Conservation (phyloP, 1,284 basidiomycete genomes). For the Anthracocystis panici-leucophaei region DNA sequence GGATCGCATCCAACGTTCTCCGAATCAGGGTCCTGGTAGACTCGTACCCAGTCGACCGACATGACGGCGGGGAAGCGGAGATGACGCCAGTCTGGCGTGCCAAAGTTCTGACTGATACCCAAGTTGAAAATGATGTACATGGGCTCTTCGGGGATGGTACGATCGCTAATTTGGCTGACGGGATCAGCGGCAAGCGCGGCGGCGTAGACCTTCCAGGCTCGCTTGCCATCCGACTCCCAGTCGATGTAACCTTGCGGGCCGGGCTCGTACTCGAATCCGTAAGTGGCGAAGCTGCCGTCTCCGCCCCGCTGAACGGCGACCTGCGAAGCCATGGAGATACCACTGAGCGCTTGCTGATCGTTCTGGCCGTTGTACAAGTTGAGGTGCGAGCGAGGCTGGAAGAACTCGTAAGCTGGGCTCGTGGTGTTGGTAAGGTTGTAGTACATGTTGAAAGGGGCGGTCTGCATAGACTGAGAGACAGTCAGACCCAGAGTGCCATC, state of each 20-base stretch:
- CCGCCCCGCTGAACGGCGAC: conserved; percentile 53
- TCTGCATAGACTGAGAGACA: conserved; percentile 83
- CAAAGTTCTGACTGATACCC: conserved; percentile 58
- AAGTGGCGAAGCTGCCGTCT: conserved; percentile 47
- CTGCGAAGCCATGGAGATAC: conserved; percentile 57
- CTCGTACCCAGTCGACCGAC: conserved; percentile 55
- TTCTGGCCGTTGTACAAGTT: conserved; percentile 78
- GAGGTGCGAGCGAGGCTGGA: conserved; percentile 38
- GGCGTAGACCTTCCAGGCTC: conserved; percentile 73
- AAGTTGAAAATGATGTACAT: conserved; percentile 65
- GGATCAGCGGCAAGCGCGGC: conserved; percentile 79
- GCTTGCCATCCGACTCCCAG: conserved; percentile 49
- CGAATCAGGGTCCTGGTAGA: conserved; percentile 53
- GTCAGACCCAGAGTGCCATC: conserved; percentile 70
- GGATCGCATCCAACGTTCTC: conserved; percentile 63
- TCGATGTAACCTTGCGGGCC: conserved; percentile 78
- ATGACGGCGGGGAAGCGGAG: conserved; percentile 53
- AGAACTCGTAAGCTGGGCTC: conserved; percentile 59
- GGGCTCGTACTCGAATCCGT: conserved; percentile 72
- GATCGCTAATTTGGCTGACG: conserved; percentile 33
- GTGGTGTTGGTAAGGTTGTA: conserved; percentile 63
- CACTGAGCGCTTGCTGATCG: conserved; percentile 77
- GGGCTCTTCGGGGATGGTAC: conserved; percentile 56
- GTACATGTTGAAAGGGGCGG: conserved; percentile 75
- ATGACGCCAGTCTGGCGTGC: conserved; percentile 39